Percentiles rank a stretch among this genome's conserved stretches.
phyloP scores from a whole-genome alignment of 768 basidiomycete genomes.

The Dendrothele bispora region DNA sequence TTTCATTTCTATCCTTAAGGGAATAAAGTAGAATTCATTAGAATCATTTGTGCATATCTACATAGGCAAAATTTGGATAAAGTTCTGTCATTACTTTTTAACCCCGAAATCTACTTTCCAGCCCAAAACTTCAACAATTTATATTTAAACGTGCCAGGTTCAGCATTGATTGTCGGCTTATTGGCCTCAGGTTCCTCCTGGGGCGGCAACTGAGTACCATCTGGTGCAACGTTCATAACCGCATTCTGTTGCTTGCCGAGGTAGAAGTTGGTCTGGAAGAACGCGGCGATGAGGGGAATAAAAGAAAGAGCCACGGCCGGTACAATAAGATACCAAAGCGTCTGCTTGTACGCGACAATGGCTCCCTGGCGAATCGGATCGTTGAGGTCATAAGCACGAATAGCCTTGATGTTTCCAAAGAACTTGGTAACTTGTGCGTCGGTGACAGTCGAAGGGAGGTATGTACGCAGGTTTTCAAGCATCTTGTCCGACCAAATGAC shows the following conservation, averaged over 20 bases:
- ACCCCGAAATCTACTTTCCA: conserved; percentile 10
- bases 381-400: conserved; percentile 11
- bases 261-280: conserved; percentile 36
- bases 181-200: background rate
- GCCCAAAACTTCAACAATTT: conserved; percentile 2
- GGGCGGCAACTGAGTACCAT: conserved; percentile 3
- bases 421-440: conserved; percentile 14
- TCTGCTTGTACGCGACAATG: conserved; percentile 26
- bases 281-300: conserved; percentile 36
- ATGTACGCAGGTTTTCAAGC: conserved; percentile 19
- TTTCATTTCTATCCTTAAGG: too few species aligned
- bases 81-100: background rate
- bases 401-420: conserved; percentile 16
- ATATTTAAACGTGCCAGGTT: background rate
- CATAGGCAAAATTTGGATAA: conserved; percentile 43
- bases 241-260: conserved; percentile 44
- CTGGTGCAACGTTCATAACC: conserved; percentile 13
- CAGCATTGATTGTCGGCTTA: too few species aligned
- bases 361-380: conserved; percentile 8
- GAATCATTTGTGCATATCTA: too few species aligned
- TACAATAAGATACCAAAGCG: conserved; percentile 23
- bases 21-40: too few species aligned
- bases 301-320: conserved; percentile 38
- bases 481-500: conserved; percentile 23
- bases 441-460: conserved; percentile 14